Evolutionary conservation across 1,139 yeast species (phyloP), one percentile per base, ranked within the genome.

Genomic region (Geotrichum histeridarum): DNA sequence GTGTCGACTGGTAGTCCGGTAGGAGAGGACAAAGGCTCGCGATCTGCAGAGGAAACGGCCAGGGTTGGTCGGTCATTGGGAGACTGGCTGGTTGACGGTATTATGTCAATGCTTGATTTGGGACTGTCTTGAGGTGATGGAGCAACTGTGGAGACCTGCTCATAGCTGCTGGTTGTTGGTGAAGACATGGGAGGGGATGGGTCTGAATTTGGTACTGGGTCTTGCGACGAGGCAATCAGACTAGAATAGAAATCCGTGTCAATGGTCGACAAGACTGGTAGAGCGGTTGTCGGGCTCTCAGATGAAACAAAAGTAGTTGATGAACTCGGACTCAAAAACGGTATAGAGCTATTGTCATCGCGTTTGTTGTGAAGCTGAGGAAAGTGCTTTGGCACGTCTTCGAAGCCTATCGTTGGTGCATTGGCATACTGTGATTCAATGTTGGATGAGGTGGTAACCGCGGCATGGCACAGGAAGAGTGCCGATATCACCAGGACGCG

Each of bases 321-420:
- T 31, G 50, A 41, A n/a, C 17, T 4, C 11, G 9, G 44, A 12
- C 11, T 11, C 6, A 51, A 8, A 9, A 37, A 14, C 8, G 54
- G 18, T 1, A 50, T 50, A 6, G 57, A 50, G 31, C 38, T 43
- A 44, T 54, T 54, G 48, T 35, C 52, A 36, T 41, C 27, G 8
- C 57, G 54, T 18, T 51, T 50, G 9, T 18, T 5, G 2, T 35
- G 41, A 8, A 11, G 15, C 11, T 11, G 49, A 8, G 42, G 49
- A n/a, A 35, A 45, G 41, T 36, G 49, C 33, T 15, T 33, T 18
- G 49, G 49, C 31, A 35, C 5, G 27, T 33, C n/a, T 3, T n/a
- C 7, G 37, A 33, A 11, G 27, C 5, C 27, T 33, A 11, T 33
- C 12, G 4, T 33, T 11, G 37, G 37, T 11, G 12, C 14, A 33